Conservation (phyloP, 495 filamentous ascomycete genomes). For the Penicillium arizonense region DNA sequence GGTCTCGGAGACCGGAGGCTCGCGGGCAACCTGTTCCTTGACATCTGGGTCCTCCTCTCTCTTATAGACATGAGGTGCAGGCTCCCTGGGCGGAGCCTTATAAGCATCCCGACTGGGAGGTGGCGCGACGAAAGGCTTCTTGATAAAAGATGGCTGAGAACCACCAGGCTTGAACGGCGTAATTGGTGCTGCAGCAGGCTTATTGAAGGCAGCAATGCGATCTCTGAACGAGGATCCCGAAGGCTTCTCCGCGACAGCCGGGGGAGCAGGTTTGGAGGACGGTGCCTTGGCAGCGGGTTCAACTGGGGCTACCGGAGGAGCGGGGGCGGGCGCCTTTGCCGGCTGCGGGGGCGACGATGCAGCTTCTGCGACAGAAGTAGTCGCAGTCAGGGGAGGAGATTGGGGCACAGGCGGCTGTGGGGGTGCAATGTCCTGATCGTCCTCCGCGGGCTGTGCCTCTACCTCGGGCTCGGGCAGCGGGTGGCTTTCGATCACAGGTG, state of each 20-base stretch:
- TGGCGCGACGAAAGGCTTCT: slow-evolving; percentile 97
- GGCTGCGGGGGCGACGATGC: slow-evolving; percentile 29
- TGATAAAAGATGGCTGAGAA: slow-evolving; percentile 71
- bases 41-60: slow-evolving; percentile 89
- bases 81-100: slow-evolving; percentile 68
- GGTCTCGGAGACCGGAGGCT: slow-evolving; percentile 47
- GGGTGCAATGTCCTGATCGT: slow-evolving; percentile 30
- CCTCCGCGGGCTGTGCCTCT: slow-evolving; percentile 27
- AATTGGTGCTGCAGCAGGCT: slow-evolving; percentile 76
- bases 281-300: slow-evolving; percentile 44
- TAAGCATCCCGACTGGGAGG: slow-evolving; percentile 93
- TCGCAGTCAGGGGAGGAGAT: slow-evolving; percentile 19
- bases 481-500: slow-evolving; percentile 24
- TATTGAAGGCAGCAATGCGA: slow-evolving; percentile 96
- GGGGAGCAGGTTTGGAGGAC: slow-evolving; percentile 46
- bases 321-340: slow-evolving; percentile 21
- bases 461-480: slow-evolving; percentile 39
- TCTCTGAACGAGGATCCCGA: slow-evolving; percentile 77
- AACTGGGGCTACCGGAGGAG: slow-evolving; percentile 26
- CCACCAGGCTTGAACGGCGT: slow-evolving; percentile 82
- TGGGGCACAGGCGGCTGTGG: slow-evolving; percentile 43
- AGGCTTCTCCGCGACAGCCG: slow-evolving; percentile 78
- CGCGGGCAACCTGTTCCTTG: slow-evolving; percentile 54
- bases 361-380: slow-evolving; percentile 17
- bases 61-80: slow-evolving; percentile 73